Evolutionary conservation across 352 stramenopile species (phyloP), one percentile per base, ranked within the genome.

Genomic region (Pythium pyrilobum): DNA sequence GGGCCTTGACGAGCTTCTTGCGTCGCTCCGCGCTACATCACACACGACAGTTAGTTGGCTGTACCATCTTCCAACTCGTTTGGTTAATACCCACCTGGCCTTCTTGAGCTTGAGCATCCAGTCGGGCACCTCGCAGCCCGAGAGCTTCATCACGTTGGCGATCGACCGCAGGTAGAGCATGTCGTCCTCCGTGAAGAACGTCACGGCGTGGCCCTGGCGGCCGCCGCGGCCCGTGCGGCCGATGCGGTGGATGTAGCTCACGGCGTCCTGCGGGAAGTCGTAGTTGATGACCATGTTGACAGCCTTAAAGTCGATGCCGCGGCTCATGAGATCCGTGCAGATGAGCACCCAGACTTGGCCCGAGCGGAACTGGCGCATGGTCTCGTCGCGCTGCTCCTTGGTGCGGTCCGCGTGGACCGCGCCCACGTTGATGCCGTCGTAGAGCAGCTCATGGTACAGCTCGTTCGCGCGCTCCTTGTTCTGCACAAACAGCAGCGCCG

Each of bases 271-370:
- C 9, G 97, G 97, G 59, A 99, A 97, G 73, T 99, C 97, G 65
- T 98, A 99, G 72, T 99, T 99, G 67, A 99, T 97, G 8, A 99
- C 97, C 84, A 98, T 98, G 59, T 99, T 99, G 6, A 99, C 96
- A 16, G 92, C 97, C 72, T 98, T 97, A 65, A 99, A 99, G 78
- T 99, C 97, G 61, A 99, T 97, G 63, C 97, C 97, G 61, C 97
- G 81, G 23, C 88, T 96, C 69, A 99, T 97, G 8, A 99, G 71
- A 65, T 99, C 97, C n/a, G 97, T 99, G 51, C 92, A 98, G 53
- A 99, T 99, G 24, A 99, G 79, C 18, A 99, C 80, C 96, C 97
- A 99, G 18, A 98, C 92, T 25, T 96, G 81, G 31, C 97, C 97
- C n/a, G 76, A 89, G 13, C 97, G 92, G 72, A 99, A 99, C 53